Evolutionary conservation across 2,329 filamentous ascomycete species (phyloP).

Genomic region (Byssochlamys sp.): DNA sequence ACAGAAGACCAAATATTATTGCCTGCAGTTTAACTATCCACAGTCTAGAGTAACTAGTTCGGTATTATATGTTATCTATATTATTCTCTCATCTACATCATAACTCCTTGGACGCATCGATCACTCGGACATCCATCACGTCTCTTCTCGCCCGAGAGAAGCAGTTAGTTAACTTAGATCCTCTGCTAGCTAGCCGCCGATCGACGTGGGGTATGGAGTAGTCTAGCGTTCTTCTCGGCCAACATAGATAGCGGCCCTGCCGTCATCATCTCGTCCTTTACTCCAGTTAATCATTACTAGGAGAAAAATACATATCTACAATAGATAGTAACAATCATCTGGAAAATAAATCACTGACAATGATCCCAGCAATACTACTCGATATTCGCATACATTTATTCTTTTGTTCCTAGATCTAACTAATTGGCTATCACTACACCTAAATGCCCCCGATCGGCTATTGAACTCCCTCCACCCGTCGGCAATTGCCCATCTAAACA

Average conservation of each 20-base stretch:
- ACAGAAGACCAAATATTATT: too few relatives aligned
- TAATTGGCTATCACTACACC: too few relatives aligned
- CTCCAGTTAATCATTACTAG: too few relatives aligned
- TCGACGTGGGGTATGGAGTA: not conserved
- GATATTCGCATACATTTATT: too few relatives aligned
- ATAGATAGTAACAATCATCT: not conserved
- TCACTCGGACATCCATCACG: not conserved
- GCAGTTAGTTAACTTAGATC: not conserved
- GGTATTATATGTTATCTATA: not conserved
- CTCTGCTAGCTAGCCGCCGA: not conserved
- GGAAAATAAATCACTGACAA: not conserved
- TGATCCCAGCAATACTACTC: not conserved
- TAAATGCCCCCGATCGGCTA: not conserved
- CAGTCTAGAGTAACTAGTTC: too few relatives aligned
- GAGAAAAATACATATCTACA: too few relatives aligned
- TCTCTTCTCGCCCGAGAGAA: not conserved
- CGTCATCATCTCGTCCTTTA: too few relatives aligned
- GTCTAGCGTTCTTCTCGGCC: too few relatives aligned
- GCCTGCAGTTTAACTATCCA: too few relatives aligned
- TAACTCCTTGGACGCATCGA: not conserved
- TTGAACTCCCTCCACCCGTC: not conserved
- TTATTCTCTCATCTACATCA: too few relatives aligned
- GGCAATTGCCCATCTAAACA: not conserved
- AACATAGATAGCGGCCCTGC: too few relatives aligned
- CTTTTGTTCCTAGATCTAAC: too few relatives aligned